Evolutionary conservation across 768 basidiomycete species (phyloP).

Genomic region (Termitomyces sp.): DNA sequence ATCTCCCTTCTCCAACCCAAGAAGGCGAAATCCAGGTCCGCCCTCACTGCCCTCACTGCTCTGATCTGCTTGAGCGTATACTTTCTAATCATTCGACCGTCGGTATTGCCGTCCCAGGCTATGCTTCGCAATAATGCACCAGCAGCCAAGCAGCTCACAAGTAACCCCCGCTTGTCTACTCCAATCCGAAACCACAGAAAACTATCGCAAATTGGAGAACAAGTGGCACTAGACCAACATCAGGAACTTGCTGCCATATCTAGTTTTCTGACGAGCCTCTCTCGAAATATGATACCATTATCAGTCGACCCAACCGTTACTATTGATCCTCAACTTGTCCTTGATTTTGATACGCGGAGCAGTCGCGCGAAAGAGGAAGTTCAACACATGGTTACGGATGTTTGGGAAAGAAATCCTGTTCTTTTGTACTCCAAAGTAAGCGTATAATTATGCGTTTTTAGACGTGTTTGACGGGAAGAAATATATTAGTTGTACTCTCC

Average conservation of each 20-base stretch:
- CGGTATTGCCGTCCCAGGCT: conserved; percentile 31
- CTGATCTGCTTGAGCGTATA: conserved; percentile 49
- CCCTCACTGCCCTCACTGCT: conserved; percentile 46
- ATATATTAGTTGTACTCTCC: conserved; percentile 54
- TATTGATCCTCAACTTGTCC: conserved; percentile 74
- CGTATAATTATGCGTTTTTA: background rate
- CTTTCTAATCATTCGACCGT: conserved; percentile 45
- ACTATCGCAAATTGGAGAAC: conserved; percentile 20
- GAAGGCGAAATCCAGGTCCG: conserved; percentile 47
- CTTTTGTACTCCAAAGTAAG: conserved; percentile 69
- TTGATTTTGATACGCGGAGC: conserved; percentile 78
- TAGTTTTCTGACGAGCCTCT: conserved; percentile 66
- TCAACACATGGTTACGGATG: conserved; percentile 48
- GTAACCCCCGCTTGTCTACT: conserved; percentile 25
- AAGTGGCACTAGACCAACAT: conserved; percentile 40
- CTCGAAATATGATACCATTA: conserved; percentile 69
- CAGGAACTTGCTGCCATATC: conserved; percentile 75
- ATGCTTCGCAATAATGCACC: conserved; percentile 24
- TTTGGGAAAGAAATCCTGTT: conserved; percentile 71
- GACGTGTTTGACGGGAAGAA: background rate
- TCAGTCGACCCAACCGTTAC: conserved; percentile 56
- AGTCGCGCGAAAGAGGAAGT: conserved; percentile 58
- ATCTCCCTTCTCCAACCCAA: conserved; percentile 29
- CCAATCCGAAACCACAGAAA: conserved; percentile 16
- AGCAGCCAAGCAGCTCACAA: conserved; percentile 27